phyloP scores from a whole-genome alignment of 2,329 filamentous ascomycete species.

The Fusarium circinatum region DNA sequence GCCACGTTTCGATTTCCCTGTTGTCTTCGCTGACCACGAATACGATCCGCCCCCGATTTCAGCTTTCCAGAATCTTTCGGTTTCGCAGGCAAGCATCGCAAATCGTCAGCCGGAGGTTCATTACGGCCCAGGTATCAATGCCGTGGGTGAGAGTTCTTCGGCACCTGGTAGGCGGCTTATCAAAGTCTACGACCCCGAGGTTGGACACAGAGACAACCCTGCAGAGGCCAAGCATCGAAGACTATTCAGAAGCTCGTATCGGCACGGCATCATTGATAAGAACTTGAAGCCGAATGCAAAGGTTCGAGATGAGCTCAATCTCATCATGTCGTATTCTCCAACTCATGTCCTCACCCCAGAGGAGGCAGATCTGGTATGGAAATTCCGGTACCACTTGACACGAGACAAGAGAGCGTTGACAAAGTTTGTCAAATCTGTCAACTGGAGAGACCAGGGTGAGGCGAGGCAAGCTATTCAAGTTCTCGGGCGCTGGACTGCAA shows the following conservation, averaged over 20 bases:
- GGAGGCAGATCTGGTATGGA: constrained; percentile 97
- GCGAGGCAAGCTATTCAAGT: constrained; percentile 90
- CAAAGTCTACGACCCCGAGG: constrained; percentile 92
- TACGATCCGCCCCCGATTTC: constrained; percentile 89
- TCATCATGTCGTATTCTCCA: constrained; percentile 90
- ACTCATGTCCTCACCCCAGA: constrained; percentile 88
- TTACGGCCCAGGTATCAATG: constrained; percentile 88
- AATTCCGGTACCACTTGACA: constrained; percentile 93
- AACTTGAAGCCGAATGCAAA: constrained; percentile 97
- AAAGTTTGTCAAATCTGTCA: constrained; percentile 97
- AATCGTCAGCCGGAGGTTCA: constrained; percentile 90
- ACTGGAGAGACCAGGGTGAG: constrained; percentile 89
- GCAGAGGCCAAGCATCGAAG: constrained; percentile 94
- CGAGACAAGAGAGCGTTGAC: constrained; percentile 92
- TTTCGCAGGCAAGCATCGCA: constrained; percentile 73
- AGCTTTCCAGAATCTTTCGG: constrained; percentile 68
- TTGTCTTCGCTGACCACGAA: constrained; percentile 94
- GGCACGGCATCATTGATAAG: constrained; percentile 93
- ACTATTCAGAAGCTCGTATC: constrained; percentile 86
- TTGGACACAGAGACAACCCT: constrained; percentile 88
- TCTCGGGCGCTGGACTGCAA: constrained; percentile 92
- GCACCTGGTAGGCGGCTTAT: constrained; percentile 72
- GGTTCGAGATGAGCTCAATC: constrained; percentile 91
- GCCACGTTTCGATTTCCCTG: constrained; percentile 92
- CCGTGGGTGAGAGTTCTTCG: constrained; percentile 63